Evolutionary conservation across 148 eudicot species (phyloP).

Genomic region (Chenopodium quinoa): DNA sequence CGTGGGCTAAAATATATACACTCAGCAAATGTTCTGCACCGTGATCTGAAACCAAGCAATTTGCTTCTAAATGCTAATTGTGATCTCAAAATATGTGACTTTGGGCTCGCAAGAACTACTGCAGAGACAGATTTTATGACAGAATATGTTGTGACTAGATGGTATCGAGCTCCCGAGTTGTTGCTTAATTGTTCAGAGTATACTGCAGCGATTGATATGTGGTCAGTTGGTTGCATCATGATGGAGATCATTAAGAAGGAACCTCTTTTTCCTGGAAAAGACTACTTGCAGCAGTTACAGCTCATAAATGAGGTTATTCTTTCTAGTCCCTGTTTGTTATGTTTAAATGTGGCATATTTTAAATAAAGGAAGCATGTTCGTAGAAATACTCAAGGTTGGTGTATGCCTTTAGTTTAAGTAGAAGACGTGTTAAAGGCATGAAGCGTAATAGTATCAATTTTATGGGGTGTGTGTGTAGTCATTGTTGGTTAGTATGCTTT

Average conservation of each 20-base stretch:
- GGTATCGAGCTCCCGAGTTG: conserved; percentile 97
- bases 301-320: conserved; percentile 55
- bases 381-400: neutral
- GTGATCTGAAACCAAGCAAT: conserved; percentile 96
- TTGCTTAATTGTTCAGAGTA: conserved; percentile 92
- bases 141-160: conserved; percentile 96
- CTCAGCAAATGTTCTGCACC: conserved; percentile 92
- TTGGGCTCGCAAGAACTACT: conserved; percentile 95
- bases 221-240: conserved; percentile 98
- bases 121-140: conserved; percentile 95
- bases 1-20: conserved; percentile 87
- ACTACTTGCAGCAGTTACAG: conserved; percentile 80
- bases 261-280: conserved; percentile 91
- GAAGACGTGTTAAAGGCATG: neutral
- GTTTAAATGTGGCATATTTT: neutral
- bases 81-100: conserved; percentile 97
- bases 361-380: neutral
- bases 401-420: neutral
- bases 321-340: neutral
- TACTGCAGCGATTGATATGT: conserved; percentile 88
- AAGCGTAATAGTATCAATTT: neutral
- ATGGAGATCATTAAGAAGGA: conserved; percentile 87
- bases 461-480: too few species aligned
- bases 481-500: too few species aligned
- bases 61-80: conserved; percentile 92